Conservation (phyloP, 129 eudicot species). For the Mikania micrantha region DNA sequence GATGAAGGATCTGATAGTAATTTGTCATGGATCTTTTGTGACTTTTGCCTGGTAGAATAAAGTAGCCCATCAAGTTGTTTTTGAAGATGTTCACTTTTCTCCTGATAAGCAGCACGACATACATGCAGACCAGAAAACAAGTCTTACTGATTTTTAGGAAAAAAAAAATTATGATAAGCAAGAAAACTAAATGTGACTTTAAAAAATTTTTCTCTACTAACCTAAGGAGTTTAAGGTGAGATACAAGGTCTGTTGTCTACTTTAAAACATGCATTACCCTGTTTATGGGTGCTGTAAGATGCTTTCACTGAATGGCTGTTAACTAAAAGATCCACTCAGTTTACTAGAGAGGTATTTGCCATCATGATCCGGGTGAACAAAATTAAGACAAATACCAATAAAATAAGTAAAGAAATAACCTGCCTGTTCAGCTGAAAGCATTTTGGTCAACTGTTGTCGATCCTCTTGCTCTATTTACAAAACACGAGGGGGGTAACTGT, state of each 20-base stretch:
- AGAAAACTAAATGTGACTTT: not conserved
- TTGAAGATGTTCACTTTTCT: conserved; percentile 43
- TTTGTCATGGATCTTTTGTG: conserved; percentile 31
- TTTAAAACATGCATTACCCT: not conserved
- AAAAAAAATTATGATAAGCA: not conserved
- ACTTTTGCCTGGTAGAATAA: conserved; percentile 39
- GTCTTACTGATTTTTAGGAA: not conserved
- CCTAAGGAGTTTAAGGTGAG: not conserved
- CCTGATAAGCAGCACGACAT: conserved; percentile 32
- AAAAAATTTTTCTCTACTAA: no score
- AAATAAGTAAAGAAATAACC: not conserved
- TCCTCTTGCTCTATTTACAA: conserved; percentile 50
- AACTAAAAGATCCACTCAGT: not conserved
- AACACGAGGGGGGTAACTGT: not conserved
- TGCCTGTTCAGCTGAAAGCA: conserved; percentile 71
- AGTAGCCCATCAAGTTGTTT: conserved; percentile 44
- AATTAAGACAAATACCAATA: not conserved
- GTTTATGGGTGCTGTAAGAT: not conserved
- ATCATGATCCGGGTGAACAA: not conserved
- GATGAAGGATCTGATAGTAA: conserved; percentile 31
- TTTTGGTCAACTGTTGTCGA: conserved; percentile 37
- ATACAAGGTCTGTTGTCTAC: not conserved
- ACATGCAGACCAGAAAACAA: not conserved
- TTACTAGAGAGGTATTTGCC: not conserved
- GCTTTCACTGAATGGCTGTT: not conserved